Conservation (phyloP, 768 basidiomycete genomes). For the Lentinula lateritia region DNA sequence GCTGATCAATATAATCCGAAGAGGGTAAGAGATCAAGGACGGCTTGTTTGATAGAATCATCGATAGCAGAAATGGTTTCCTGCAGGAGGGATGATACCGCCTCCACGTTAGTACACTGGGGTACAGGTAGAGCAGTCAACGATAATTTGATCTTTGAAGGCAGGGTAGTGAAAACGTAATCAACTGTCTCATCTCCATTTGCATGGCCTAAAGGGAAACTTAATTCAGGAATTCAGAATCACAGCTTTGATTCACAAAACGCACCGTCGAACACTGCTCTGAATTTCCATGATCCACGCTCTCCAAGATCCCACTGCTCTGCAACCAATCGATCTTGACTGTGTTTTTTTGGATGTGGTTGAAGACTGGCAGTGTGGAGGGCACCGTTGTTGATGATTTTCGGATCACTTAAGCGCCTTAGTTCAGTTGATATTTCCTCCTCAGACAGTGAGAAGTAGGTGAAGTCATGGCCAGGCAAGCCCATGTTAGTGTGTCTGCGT, state of each 20-base stretch:
- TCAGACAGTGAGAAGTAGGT: background rate
- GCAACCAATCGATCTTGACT: constrained; percentile 44
- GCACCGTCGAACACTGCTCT: constrained; percentile 45
- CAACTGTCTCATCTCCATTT: constrained; percentile 38
- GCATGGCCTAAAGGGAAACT: background rate
- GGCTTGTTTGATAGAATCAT: constrained; percentile 30
- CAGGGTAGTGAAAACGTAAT: constrained; percentile 29
- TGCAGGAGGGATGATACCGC: constrained; percentile 30
- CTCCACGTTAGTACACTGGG: constrained; percentile 16
- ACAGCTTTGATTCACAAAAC: constrained; percentile 18
- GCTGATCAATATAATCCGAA: constrained; percentile 19
- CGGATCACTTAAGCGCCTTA: background rate
- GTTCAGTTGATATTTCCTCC: background rate
- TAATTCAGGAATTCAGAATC: constrained; percentile 21
- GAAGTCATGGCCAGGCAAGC: background rate
- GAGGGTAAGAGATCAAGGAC: constrained; percentile 39
- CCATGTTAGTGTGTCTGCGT: background rate
- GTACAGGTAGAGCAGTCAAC: constrained; percentile 12
- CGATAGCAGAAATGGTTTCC: constrained; percentile 21
- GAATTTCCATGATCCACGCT: constrained; percentile 33
- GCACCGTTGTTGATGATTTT: background rate
- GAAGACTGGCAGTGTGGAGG: constrained; percentile 21
- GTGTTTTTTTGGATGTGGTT: constrained; percentile 35
- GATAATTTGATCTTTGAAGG: constrained; percentile 26
- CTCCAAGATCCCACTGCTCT: constrained; percentile 17